A percentile compares a stretch with the other conserved stretches of the same genome.
phyloP scores from a whole-genome alignment of 1,284 basidiomycete genomes.

The Xerocomus alliaceus region DNA sequence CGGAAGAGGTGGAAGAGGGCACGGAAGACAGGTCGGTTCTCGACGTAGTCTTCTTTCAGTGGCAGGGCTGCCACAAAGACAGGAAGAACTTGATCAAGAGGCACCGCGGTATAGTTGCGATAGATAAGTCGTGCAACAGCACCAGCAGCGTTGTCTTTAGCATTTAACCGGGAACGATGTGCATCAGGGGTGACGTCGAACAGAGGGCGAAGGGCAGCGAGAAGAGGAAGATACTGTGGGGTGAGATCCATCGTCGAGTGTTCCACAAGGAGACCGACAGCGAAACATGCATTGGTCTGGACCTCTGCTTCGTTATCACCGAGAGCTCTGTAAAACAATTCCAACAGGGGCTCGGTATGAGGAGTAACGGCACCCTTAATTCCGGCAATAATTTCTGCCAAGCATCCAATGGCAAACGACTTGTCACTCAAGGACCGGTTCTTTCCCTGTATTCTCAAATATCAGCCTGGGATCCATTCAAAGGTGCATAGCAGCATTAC shows the following conservation, averaged over 20 bases:
- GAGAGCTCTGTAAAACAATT: conserved; percentile 85
- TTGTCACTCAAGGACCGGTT: conserved; percentile 89
- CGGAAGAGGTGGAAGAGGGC: conserved; percentile 90
- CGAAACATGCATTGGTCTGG: conserved; percentile 95
- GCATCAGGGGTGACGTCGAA: conserved; percentile 75
- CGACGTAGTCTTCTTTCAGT: conserved; percentile 86
- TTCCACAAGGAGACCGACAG: conserved; percentile 90
- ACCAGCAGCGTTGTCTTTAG: conserved; percentile 95
- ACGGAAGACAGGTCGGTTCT: conserved; percentile 90
- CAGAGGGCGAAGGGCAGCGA: conserved; percentile 82
- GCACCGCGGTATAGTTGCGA: conserved; percentile 83
- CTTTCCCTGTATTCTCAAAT: conserved; percentile 63
- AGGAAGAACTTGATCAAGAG: conserved; percentile 90
- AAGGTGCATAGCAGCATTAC: conserved; percentile 40
- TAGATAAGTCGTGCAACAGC: conserved; percentile 89
- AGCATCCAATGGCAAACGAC: conserved; percentile 90
- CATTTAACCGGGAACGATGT: conserved; percentile 74
- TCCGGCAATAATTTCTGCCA: conserved; percentile 95
- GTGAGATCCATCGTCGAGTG: conserved; percentile 86
- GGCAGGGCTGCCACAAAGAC: conserved; percentile 86
- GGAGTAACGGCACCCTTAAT: conserved; percentile 89
- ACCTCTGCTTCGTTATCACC: conserved; percentile 90
- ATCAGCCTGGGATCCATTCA: conserved; percentile 11
- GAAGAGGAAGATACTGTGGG: conserved; percentile 81
- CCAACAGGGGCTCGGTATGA: conserved; percentile 84